Evolutionary conservation across 768 basidiomycete species (phyloP).

Genomic region (Termitomyces sp.): DNA sequence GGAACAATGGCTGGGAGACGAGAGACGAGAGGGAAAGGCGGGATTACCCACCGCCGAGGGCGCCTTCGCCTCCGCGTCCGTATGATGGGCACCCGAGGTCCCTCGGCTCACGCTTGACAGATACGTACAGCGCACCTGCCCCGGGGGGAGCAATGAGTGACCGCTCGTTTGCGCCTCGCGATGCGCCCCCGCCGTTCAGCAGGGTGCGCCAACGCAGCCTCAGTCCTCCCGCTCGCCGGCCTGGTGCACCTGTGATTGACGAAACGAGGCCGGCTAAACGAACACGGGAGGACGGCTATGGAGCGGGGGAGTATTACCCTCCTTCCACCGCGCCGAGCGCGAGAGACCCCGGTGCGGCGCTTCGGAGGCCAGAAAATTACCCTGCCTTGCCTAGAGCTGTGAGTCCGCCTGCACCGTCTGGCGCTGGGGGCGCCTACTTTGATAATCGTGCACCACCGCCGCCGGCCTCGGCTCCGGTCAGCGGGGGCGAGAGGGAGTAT

Average conservation of each 20-base stretch:
- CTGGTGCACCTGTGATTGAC: conserved; percentile 22
- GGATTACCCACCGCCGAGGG: conserved; percentile 16
- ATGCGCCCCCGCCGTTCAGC: conserved; percentile 20
- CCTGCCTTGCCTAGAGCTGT: conserved; percentile 21
- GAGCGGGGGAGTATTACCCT: conserved; percentile 26
- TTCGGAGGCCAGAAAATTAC: conserved; percentile 24
- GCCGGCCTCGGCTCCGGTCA: conserved; percentile 10
- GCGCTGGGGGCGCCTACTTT: conserved; percentile 24
- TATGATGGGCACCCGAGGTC: conserved; percentile 12
- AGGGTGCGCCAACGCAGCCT: conserved; percentile 43
- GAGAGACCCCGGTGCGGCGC: conserved; percentile 12
- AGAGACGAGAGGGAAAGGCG: conserved; percentile 36
- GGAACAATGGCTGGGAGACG: conserved; percentile 33
- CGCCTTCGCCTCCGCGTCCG: conserved; percentile 13
- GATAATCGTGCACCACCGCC: conserved; percentile 25
- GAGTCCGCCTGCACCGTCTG: conserved; percentile 23
- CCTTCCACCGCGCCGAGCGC: conserved; percentile 12
- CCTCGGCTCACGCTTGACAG: conserved; percentile 16
- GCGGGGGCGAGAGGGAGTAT: conserved; percentile 27
- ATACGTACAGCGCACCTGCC: conserved; percentile 8
- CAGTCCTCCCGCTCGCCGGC: conserved; percentile 35
- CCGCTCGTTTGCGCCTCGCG: conserved; percentile 12
- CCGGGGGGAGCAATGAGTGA: conserved; percentile 6
- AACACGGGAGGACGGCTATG: conserved; percentile 36
- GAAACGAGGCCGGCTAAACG: conserved; percentile 42